These are phyloP conservation scores for Suillus subluteus DNA, from an alignment of 768 basidiomycete species.

Conservation along the genomic window DNA sequence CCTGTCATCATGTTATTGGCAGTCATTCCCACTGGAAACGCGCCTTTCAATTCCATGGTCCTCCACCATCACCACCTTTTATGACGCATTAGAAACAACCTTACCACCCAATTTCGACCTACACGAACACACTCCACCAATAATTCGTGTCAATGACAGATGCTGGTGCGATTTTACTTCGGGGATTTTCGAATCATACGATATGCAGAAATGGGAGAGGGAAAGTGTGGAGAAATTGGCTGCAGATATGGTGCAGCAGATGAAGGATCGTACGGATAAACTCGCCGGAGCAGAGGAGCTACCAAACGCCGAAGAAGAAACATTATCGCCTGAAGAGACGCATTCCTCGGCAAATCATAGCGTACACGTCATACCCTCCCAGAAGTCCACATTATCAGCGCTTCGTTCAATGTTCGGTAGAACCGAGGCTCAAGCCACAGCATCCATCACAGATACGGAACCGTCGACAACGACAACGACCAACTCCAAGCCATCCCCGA, in stretches of 20 bases:
- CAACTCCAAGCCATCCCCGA: constrained; percentile 15
- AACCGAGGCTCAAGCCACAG: constrained; percentile 13
- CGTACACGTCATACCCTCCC: constrained; percentile 9
- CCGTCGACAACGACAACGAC: not conserved
- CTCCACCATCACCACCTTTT: constrained; percentile 72
- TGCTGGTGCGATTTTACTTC: constrained; percentile 85
- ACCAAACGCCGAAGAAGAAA: constrained; percentile 32
- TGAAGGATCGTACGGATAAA: constrained; percentile 31
- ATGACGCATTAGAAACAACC: constrained; percentile 60
- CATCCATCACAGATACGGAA: not conserved
- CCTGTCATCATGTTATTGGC: constrained; percentile 89
- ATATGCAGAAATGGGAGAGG: constrained; percentile 75
- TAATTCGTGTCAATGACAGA: constrained; percentile 71
- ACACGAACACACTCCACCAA: constrained; percentile 47
- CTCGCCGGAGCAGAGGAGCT: constrained; percentile 20
- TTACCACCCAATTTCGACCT: constrained; percentile 43
- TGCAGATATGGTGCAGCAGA: constrained; percentile 38
- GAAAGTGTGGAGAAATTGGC: constrained; percentile 57
- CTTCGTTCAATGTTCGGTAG: constrained; percentile 30
- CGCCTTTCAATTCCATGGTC: constrained; percentile 69
- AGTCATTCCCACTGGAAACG: constrained; percentile 70
- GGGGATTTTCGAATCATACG: constrained; percentile 76
- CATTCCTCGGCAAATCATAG: constrained; percentile 6
- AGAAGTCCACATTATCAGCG: constrained; percentile 25
- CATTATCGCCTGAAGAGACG: constrained; percentile 24